Evolutionary conservation across 2,329 filamentous ascomycete genomes (phyloP), one percentile per base, ranked within the genome.

Genomic region (Aspergillus sp.): DNA sequence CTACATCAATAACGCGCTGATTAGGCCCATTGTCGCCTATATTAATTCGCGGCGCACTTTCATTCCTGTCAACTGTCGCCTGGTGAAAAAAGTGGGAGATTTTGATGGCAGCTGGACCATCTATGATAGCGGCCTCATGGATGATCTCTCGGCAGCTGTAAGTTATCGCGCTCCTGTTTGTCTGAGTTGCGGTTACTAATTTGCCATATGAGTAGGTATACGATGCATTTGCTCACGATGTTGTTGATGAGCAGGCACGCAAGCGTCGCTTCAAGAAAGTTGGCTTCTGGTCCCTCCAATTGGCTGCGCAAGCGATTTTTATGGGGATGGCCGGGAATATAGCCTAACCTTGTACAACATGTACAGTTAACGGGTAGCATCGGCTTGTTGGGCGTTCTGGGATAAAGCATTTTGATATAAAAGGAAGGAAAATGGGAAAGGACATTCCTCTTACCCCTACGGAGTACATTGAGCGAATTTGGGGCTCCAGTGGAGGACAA

Each of bases 31-130:
- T 60, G 93, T 99, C 41, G 95, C 95, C 6, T 99, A 98, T 73
- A 98, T 99, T 76, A 99, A 99, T 76, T 90, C 91, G 43, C 91
- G 92, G 73, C 89, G 88, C 70, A 96, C 93, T 0, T 98, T 96
- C 70, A 98, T 99, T 44, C 95, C 95, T 25, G 91, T 99, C 67
- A 90, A 89, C 66, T 98, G 95, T 77, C 89, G 93, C 60, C 90
- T 99, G 49, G 91, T 98, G 63, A 99, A 99, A 79, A 87, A 87
- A 6, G 84, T 87, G 17, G 84, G 84, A 58, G 95, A 99, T 72
- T 99, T 99, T 69, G 91, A 98, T 73, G 95, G 95, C 35, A 90
- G 90, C 66, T 98, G 95, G 95, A 93, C 93, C 3, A 83, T 96
- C 27, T 98, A 90, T 71, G 95, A 99, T 75, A 95, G 90, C 68